phyloP scores from a whole-genome alignment of 345 rosid species.

The Salix arbutifolia region DNA sequence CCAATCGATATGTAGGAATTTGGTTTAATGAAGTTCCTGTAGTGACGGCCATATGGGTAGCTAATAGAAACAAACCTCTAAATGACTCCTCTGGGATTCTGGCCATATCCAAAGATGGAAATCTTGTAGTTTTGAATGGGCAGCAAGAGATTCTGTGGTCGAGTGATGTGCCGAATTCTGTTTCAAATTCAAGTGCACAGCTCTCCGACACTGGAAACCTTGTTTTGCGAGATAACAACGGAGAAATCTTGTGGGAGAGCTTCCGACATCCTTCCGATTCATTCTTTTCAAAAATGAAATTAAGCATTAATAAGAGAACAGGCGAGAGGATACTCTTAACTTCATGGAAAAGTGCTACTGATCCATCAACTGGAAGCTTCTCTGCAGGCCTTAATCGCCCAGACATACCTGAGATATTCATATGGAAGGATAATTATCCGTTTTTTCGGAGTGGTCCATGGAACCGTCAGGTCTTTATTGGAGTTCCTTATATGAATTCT shows the following conservation, averaged over 20 bases:
- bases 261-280: conserved; percentile 37
- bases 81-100: conserved; percentile 26
- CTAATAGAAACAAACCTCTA: conserved; percentile 9
- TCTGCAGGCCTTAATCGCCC: conserved; percentile 24
- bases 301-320: conserved; percentile 20
- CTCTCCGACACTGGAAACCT: conserved; percentile 54
- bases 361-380: conserved; percentile 47
- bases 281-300: conserved; percentile 33
- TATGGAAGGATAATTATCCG: conserved; percentile 37
- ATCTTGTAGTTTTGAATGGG: conserved; percentile 33
- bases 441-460: conserved; percentile 53
- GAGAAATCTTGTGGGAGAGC: conserved; percentile 47
- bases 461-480: conserved; percentile 43
- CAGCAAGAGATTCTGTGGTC: conserved; percentile 43
- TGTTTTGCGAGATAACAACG: conserved; percentile 26
- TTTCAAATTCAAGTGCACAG: conserved; percentile 24
- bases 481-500: conserved; percentile 24
- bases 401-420: conserved; percentile 27
- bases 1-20: conserved; percentile 4
- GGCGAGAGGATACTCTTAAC: conserved; percentile 21
- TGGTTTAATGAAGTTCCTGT: neutral
- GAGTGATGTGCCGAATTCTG: conserved; percentile 21
- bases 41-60: conserved; percentile 10
- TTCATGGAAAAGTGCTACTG: conserved; percentile 48
- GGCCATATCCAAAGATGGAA: conserved; percentile 38